Base-by-base conservation (phyloP, 2,329 filamentous ascomycete species). In the Curvularia sp. region DNA sequence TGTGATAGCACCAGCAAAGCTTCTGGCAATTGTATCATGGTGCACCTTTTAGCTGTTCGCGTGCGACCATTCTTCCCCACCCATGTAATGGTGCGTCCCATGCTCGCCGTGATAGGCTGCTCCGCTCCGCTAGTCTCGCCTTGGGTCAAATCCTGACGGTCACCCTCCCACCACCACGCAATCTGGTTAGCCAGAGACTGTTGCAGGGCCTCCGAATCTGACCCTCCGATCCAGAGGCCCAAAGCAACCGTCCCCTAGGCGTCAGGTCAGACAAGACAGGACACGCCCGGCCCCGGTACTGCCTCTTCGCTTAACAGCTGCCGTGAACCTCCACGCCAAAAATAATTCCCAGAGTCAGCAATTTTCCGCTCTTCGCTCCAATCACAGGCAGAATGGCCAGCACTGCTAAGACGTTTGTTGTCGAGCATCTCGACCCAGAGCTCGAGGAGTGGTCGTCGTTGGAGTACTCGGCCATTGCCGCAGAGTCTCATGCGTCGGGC, bases 391-490 rank as follows among this genome's bases (percentile, higher is more conserved):
- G 61, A 46, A 77, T 77, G 75, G 64, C 74, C 44, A 62, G 65
- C 66, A 43, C 67, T 20, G 72, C 68, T 60, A 91, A 93, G 79
- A 93, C 88, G 43, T 97, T 95, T 80, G 91, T 98, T 71, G 93
- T 98, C 69, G 94, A 98, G 82, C 94, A 99, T 79, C 88, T 99
- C 65, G 95, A 99, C 80, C 89, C 91, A 41, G 95, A 99, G 79
- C 85, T 99, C 30, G 95, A 96, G 33, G 86, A 88, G 41, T 99
- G 95, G 95, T 98, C 95, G 24, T 88, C 92, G 64, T 86, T 98
- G 53, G 95, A 99, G 81, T 99, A 99, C 81, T 82, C 87, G 55
- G 86, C 90, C 72, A 97, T 99, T 75, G 92, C 92, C 51, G 82
- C 85, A 60, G 95, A 99, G 82, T 92, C 90, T 52, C 81, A 87